These are phyloP conservation scores for Plasmodium vivax DNA, from an alignment of 169 alveolate species.

Conservation along the genomic window DNA sequence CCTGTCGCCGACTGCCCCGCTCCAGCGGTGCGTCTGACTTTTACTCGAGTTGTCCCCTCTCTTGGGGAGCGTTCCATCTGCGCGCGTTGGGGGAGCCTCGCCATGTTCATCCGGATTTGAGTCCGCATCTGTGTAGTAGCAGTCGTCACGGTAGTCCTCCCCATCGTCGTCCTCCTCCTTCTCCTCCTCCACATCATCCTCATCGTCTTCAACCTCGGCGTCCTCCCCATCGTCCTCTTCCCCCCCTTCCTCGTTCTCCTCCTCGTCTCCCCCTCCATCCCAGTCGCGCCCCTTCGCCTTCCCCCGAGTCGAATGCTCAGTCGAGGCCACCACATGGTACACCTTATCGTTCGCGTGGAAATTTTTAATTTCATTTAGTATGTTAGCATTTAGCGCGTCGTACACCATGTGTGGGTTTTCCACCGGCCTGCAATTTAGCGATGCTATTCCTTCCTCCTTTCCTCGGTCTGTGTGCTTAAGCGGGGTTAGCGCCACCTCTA, in stretches of 20 bases:
- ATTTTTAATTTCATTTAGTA: slow-evolving; percentile 31
- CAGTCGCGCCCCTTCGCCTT: neutral
- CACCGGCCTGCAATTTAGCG: slow-evolving; percentile 3
- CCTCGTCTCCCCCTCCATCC: neutral
- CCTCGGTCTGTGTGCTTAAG: neutral
- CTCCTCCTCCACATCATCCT: neutral
- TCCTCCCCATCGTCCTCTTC: neutral
- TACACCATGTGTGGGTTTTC: slow-evolving; percentile 44
- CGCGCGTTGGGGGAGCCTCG: neutral
- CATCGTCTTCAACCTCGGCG: neutral
- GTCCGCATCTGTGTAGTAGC: neutral
- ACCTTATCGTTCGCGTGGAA: slow-evolving; percentile 19
- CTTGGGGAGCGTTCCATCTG: neutral
- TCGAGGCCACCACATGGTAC: neutral
- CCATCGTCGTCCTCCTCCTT: neutral
- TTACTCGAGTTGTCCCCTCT: neutral
- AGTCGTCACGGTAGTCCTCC: neutral
- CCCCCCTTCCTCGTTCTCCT: neutral
- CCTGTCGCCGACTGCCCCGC: neutral
- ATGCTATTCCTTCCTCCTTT: neutral
- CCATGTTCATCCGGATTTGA: neutral
- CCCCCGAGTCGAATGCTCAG: neutral
- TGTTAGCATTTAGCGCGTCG: slow-evolving; percentile 43
- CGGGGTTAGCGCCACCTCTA: slow-evolving; percentile 21
- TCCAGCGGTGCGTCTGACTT: neutral